phyloP scores from a whole-genome alignment of 164 flowering plant genomes.

The Vitis labrusca region DNA sequence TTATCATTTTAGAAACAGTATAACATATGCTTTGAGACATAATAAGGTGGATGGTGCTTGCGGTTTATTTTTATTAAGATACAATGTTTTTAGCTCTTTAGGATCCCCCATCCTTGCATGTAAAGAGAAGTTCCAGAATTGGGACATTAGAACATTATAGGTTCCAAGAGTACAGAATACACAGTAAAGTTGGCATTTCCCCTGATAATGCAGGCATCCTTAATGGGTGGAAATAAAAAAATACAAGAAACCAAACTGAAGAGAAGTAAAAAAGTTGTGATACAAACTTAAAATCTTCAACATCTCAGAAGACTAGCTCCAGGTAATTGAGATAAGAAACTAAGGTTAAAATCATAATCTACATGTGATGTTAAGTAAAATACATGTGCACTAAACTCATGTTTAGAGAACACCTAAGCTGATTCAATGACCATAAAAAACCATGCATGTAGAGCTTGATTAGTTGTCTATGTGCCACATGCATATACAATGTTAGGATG shows the following conservation, averaged over 20 bases:
- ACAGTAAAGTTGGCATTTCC: neutral
- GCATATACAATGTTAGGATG: neutral
- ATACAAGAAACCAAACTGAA: neutral
- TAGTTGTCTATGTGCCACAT: neutral
- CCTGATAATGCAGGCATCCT: neutral
- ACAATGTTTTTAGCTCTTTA: neutral
- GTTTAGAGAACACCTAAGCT: neutral
- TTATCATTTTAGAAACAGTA: neutral
- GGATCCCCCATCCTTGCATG: neutral
- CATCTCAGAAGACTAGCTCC: neutral
- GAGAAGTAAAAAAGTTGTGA: neutral
- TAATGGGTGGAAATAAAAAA: neutral
- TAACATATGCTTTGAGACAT: neutral
- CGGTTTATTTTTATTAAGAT: too few relatives aligned
- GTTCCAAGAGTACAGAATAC: slow-evolving; percentile 1
- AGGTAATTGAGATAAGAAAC: neutral
- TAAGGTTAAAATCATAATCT: neutral
- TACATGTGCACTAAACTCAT: neutral
- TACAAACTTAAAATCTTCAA: neutral
- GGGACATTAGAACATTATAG: neutral
- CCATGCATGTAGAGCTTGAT: neutral
- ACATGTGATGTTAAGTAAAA: neutral
- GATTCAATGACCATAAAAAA: neutral
- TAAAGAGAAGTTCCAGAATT: neutral
- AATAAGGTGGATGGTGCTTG: neutral